These are phyloP conservation scores for Pseudofabraea citricarpa DNA, from an alignment of 2,329 filamentous ascomycete species.

Conservation along the genomic window DNA sequence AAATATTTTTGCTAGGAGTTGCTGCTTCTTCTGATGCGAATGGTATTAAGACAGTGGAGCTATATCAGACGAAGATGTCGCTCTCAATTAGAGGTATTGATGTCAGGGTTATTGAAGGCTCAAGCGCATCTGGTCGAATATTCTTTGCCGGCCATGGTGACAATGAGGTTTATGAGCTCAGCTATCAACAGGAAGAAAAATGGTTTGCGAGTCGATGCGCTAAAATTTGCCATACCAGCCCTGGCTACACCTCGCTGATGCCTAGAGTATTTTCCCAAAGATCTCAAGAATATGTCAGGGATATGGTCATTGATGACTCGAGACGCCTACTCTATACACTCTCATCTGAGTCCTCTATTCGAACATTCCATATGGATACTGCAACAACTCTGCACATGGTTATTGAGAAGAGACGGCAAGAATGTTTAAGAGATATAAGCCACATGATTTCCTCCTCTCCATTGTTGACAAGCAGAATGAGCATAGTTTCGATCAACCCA, in stretches of 20 bases:
- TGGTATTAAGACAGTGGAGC: slow-evolving; percentile 66
- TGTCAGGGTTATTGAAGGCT: slow-evolving; percentile 74
- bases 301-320: slow-evolving; percentile 85
- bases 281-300: slow-evolving; percentile 60
- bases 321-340: slow-evolving; percentile 87
- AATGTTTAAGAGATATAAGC: slow-evolving; percentile 67
- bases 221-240: slow-evolving; percentile 83
- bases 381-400: slow-evolving; percentile 56
- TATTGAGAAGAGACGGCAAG: slow-evolving; percentile 56
- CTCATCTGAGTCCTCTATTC: slow-evolving; percentile 81
- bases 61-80: slow-evolving; percentile 88
- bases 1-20: slow-evolving; percentile 87
- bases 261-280: slow-evolving; percentile 47
- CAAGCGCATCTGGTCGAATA: slow-evolving; percentile 75
- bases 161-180: slow-evolving; percentile 88
- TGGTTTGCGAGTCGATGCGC: slow-evolving; percentile 90
- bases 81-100: slow-evolving; percentile 71
- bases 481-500: slow-evolving; percentile 79
- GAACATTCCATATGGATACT: slow-evolving; percentile 81
- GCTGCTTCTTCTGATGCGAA: slow-evolving; percentile 59
- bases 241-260: slow-evolving; percentile 63
- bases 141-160: slow-evolving; percentile 82
- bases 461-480: slow-evolving; percentile 64
- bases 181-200: slow-evolving; percentile 93
- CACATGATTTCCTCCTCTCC: slow-evolving; percentile 77